Percentiles rank a stretch among this genome's conserved stretches.
Conservation (phyloP, 1,284 basidiomycete genomes). For the Cryptococcus maquisensis region DNA sequence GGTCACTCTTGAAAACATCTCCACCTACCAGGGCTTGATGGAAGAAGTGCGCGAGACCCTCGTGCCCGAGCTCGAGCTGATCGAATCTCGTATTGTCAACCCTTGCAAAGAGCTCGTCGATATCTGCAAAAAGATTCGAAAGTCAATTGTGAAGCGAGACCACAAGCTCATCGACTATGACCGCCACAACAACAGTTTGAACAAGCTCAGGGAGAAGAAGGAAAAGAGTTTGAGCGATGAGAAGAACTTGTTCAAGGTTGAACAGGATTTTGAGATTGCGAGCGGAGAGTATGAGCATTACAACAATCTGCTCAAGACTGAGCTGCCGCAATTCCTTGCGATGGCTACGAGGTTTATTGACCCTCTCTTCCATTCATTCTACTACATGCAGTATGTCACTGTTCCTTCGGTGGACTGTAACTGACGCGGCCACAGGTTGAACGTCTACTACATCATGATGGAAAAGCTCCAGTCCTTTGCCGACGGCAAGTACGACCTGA, state of each 20-base stretch:
- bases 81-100: constrained; percentile 77
- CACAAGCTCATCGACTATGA: constrained; percentile 98
- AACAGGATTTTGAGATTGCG: constrained; percentile 95
- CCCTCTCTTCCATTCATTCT: constrained; percentile 95
- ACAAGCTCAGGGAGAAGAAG: constrained; percentile 95
- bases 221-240: constrained; percentile 89
- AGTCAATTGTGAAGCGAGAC: constrained; percentile 91
- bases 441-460: constrained; percentile 87
- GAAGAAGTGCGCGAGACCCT: constrained; percentile 76
- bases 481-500: constrained; percentile 74
- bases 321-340: constrained; percentile 85
- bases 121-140: constrained; percentile 83
- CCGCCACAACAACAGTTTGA: constrained; percentile 90
- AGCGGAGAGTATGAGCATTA: constrained; percentile 95
- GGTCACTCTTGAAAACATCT: constrained; percentile 74
- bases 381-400: constrained; percentile 91
- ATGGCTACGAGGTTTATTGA: constrained; percentile 87
- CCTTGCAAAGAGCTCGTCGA: constrained; percentile 86
- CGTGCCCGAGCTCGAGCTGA: constrained; percentile 88
- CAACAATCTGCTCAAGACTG: constrained; percentile 86
- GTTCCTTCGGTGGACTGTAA: constrained; percentile 5
- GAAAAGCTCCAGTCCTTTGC: constrained; percentile 88
- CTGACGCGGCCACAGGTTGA: constrained; percentile 57
- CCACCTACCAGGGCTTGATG: constrained; percentile 66
- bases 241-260: constrained; percentile 93